These are phyloP conservation scores for Solanum paucissectum DNA, from an alignment of 257 asterid species.

Conservation along the genomic window DNA sequence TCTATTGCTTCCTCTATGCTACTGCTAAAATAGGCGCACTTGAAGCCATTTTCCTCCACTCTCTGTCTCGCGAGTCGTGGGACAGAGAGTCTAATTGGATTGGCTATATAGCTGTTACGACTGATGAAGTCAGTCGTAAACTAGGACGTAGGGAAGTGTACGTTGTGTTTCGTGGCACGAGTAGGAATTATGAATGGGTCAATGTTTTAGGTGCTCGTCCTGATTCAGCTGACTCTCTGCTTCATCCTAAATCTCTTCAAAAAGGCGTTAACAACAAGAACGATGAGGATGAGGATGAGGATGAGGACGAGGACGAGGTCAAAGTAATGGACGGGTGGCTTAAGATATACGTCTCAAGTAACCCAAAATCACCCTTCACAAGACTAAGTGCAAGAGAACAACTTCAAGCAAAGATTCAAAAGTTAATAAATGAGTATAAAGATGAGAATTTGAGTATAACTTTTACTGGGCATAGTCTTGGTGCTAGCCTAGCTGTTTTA, in stretches of 20 bases:
- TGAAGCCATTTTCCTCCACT: constrained; percentile 50
- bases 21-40: constrained; percentile 41
- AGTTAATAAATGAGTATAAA: constrained; percentile 24
- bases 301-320: constrained; percentile 19
- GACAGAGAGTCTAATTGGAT: constrained; percentile 89
- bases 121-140: constrained; percentile 30
- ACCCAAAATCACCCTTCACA: constrained; percentile 60
- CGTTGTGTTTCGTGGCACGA: constrained; percentile 72
- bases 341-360: constrained; percentile 42
- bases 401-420: constrained; percentile 26
- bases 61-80: constrained; percentile 62
- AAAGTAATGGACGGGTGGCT: constrained; percentile 81
- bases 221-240: constrained; percentile 33
- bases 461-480: constrained; percentile 71
- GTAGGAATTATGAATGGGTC: constrained; percentile 63
- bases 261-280: not conserved
- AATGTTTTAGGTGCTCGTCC: constrained; percentile 33
- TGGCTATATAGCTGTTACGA: constrained; percentile 59
- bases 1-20: constrained; percentile 55
- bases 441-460: constrained; percentile 52
- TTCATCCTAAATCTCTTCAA: constrained; percentile 10
- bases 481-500: constrained; percentile 44
- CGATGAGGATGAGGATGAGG: not conserved
- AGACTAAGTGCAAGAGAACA: constrained; percentile 62
- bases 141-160: constrained; percentile 71